Evolutionary conservation across 768 basidiomycete species (phyloP), one percentile per base, ranked within the genome.

Genomic region (Pleurotus platypus): DNA sequence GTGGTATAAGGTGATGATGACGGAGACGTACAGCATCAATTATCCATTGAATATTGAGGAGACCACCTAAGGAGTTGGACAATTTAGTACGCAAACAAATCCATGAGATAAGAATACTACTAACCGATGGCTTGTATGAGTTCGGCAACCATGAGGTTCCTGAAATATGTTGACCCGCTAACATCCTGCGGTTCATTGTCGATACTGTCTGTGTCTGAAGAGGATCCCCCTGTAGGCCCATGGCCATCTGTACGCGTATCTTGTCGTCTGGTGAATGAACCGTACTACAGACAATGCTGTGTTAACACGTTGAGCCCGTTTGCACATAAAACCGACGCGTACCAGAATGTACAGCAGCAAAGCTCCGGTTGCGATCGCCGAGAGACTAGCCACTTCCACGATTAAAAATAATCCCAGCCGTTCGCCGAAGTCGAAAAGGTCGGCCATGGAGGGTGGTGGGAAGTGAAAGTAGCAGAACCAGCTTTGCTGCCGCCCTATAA

Each of bases 11-110:
- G 26, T 48, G 37, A 51, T n/a, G 22, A 40, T 39, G 6, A 5
- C 8, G 22, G 13, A 35, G 45, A 66, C 71, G 42, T 58, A 75
- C 74, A 35, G 67, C 71, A 22, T 67, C 62, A 43, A 60, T 35
- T 27, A 70, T 61, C 75, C 75, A 76, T 56, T 63, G 64, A 27
- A 73, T 61, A 57, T 74, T 64, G 59, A 78, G 67, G 16, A 77
- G 58, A 2, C 73, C 73, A 1, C 77, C 75, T 75, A 8, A 2
- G 9, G 20, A 13, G 2, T 45, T 45, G n/a, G 1, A 5, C 13
- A 22, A 45, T 18, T 45, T 9, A 26, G 35, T 18, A 45, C 24
- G 15, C 46, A 26, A 39, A 40, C 8, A 30, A 7, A 45, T 24
- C 30, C 42, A 4, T 7, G 12, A 49, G 13, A n/a, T 5, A 15